Evolutionary conservation across 2,329 filamentous ascomycete genomes (phyloP).

Genomic region (Parascedosporium putredinis): DNA sequence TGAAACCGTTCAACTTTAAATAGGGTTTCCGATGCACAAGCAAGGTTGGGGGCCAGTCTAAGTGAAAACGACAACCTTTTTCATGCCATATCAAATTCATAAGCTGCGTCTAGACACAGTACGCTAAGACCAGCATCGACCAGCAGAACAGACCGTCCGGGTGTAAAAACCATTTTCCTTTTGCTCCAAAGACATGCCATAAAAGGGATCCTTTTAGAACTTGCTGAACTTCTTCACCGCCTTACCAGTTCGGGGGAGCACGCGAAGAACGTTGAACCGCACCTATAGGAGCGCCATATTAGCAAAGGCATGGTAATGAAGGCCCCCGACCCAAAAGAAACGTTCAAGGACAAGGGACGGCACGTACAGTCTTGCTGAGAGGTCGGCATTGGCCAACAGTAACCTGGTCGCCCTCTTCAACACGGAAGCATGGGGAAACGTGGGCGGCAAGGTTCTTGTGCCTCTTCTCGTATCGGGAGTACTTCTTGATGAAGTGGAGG

Average conservation of each 20-base stretch:
- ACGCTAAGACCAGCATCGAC: slow-evolving; percentile 17
- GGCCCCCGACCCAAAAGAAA: neutral
- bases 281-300: slow-evolving; percentile 42
- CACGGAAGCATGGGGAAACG: slow-evolving; percentile 99
- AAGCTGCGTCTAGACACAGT: slow-evolving; percentile 33
- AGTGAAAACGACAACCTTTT: neutral
- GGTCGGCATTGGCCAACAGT: slow-evolving; percentile 99
- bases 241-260: slow-evolving; percentile 96
- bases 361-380: slow-evolving; percentile 96
- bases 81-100: slow-evolving; percentile 11
- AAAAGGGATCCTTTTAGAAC: slow-evolving; percentile 59
- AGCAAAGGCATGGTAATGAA: slow-evolving; percentile 1
- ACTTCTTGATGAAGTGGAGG: slow-evolving; percentile 99
- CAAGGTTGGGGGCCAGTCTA: too few relatives aligned
- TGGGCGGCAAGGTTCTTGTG: slow-evolving; percentile 99
- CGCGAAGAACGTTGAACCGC: slow-evolving; percentile 99
- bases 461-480: slow-evolving; percentile 99
- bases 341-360: neutral
- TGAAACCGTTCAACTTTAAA: too few relatives aligned
- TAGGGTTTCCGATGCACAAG: too few relatives aligned
- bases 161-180: slow-evolving; percentile 26
- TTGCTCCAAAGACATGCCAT: slow-evolving; percentile 43
- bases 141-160: slow-evolving; percentile 15
- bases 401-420: slow-evolving; percentile 98
- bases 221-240: slow-evolving; percentile 96